Conservation (phyloP, 805 yeast genomes). For the Cyberlindnera mississippiensis region DNA sequence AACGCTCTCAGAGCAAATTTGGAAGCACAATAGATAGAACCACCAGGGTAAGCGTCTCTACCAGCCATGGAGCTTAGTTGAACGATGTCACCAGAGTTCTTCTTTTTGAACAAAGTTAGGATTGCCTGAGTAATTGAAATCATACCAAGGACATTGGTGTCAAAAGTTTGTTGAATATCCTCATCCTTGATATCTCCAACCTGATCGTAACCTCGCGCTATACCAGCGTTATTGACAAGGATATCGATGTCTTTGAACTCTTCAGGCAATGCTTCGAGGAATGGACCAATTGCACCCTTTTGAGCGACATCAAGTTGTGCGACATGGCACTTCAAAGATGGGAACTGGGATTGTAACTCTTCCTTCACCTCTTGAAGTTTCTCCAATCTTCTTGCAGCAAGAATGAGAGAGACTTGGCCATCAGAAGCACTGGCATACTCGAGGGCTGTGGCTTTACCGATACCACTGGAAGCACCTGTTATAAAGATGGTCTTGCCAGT, state of each 20-base stretch:
- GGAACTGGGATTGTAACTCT: slow-evolving; percentile 44
- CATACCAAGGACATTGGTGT: slow-evolving; percentile 85
- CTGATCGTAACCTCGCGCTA: slow-evolving; percentile 73
- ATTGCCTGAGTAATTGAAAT: slow-evolving; percentile 80
- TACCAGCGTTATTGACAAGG: slow-evolving; percentile 70
- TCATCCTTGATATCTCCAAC: slow-evolving; percentile 63
- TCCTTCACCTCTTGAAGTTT: slow-evolving; percentile 47
- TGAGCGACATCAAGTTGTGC: slow-evolving; percentile 55
- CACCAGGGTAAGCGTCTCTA: slow-evolving; percentile 75
- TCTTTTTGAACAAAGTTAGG: slow-evolving; percentile 63
- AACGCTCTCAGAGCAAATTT: slow-evolving; percentile 71
- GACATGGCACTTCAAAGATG: slow-evolving; percentile 42
- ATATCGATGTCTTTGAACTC: slow-evolving; percentile 64
- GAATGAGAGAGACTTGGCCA: slow-evolving; percentile 65
- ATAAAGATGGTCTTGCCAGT: slow-evolving; percentile 76
- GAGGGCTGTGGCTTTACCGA: slow-evolving; percentile 87
- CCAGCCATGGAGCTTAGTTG: slow-evolving; percentile 79
- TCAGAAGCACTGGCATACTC: slow-evolving; percentile 76
- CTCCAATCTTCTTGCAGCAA: slow-evolving; percentile 76
- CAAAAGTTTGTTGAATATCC: slow-evolving; percentile 73
- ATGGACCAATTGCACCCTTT: slow-evolving; percentile 46
- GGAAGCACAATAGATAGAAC: slow-evolving; percentile 73
- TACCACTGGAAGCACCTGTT: slow-evolving; percentile 97
- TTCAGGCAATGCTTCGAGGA: slow-evolving; percentile 49
- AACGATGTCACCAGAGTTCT: slow-evolving; percentile 69